These are phyloP conservation scores for Chalaropsis ovoidea DNA, from an alignment of 2,329 filamentous ascomycete species.

Conservation along the genomic window DNA sequence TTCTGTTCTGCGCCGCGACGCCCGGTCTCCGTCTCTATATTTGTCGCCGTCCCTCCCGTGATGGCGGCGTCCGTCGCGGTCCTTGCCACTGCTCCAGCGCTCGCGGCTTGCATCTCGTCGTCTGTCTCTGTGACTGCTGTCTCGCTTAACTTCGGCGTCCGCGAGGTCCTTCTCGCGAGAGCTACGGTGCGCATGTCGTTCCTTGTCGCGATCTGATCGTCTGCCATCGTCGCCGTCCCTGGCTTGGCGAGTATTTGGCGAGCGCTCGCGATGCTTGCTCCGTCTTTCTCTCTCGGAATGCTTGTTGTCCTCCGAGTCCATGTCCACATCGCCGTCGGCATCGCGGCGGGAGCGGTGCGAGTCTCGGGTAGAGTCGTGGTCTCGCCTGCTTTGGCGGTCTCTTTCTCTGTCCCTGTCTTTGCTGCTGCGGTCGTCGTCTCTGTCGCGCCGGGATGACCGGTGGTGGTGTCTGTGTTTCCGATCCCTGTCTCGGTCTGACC, in stretches of 20 bases:
- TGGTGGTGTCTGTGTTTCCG: conserved; percentile 34
- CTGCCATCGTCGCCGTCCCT: background rate
- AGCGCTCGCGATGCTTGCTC: conserved; percentile 23
- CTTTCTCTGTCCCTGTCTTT: conserved; percentile 27
- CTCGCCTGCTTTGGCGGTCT: background rate
- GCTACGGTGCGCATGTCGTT: background rate
- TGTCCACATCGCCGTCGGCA: conserved; percentile 27
- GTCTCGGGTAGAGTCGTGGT: conserved; percentile 34
- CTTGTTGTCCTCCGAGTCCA: conserved; percentile 30
- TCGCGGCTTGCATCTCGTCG: background rate
- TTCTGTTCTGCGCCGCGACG: conserved; percentile 24
- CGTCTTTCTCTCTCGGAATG: conserved; percentile 25
- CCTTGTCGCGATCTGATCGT: background rate
- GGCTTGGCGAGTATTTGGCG: background rate
- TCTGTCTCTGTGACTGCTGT: background rate
- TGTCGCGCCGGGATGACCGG: conserved; percentile 27
- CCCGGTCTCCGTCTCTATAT: conserved; percentile 28
- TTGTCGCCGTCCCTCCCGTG: conserved; percentile 26
- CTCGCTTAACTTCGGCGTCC: background rate
- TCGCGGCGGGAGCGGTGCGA: conserved; percentile 37
- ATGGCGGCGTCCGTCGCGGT: conserved; percentile 30
- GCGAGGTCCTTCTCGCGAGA: background rate
- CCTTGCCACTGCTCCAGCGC: conserved; percentile 22
- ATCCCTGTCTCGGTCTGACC: conserved; percentile 13
- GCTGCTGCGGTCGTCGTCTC: conserved; percentile 1